Evolutionary conservation across 805 yeast species (phyloP).

Genomic region (Wickerhamia fluorescens): DNA sequence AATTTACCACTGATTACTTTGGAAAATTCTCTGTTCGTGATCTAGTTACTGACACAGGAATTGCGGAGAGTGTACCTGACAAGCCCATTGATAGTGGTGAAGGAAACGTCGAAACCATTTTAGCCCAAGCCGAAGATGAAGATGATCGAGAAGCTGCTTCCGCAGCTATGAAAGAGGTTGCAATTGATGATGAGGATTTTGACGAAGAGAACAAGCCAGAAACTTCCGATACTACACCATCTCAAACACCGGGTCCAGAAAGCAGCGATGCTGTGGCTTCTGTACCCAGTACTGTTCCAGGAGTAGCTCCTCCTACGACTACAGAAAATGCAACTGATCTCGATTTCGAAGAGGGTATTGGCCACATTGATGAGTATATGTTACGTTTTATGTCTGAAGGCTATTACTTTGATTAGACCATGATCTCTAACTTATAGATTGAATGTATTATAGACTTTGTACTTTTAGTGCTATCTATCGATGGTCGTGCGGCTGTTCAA

Average conservation of each 20-base stretch:
- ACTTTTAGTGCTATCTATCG: too few species aligned
- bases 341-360: constrained; percentile 57
- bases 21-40: constrained; percentile 82
- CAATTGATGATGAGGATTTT: constrained; percentile 82
- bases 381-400: constrained; percentile 84
- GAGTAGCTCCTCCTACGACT: constrained; percentile 5
- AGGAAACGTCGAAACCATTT: constrained; percentile 46
- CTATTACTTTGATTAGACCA: constrained; percentile 33
- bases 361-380: constrained; percentile 96
- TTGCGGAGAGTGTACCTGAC: constrained; percentile 29
- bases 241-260: constrained; percentile 22
- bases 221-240: constrained; percentile 18
- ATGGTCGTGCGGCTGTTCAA: constrained; percentile 2
- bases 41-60: constrained; percentile 58
- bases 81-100: constrained; percentile 31
- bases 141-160: constrained; percentile 87
- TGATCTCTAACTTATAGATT: too few species aligned
- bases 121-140: constrained; percentile 93
- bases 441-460: constrained; percentile 3
- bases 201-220: constrained; percentile 37
- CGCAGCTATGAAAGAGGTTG: constrained; percentile 79
- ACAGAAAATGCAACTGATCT: constrained; percentile 19
- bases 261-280: constrained; percentile 5
- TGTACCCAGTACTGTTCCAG: not conserved
- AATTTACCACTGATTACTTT: constrained; percentile 94